phyloP scores from a whole-genome alignment of 192 early-diverging fungal genomes.

The Gryganskiella cystojenkinii region DNA sequence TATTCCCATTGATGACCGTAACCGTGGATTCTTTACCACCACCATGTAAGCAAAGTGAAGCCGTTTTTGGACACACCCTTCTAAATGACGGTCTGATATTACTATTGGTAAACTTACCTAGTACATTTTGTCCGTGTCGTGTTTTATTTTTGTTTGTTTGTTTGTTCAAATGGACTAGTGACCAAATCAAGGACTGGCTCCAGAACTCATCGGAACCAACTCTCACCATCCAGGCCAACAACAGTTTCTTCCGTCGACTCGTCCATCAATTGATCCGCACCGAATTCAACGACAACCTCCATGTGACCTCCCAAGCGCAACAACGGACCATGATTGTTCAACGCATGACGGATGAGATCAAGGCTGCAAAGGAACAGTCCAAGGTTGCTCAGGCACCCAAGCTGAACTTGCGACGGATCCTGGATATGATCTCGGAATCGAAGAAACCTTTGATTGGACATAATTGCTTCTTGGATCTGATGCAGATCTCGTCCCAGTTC shows the following conservation, averaged over 20 bases:
- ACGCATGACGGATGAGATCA: conserved; percentile 52
- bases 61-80: too few species aligned
- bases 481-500: conserved; percentile 84
- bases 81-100: too few species aligned
- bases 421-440: conserved; percentile 78
- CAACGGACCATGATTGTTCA: conserved; percentile 52
- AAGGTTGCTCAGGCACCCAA: conserved; percentile 28
- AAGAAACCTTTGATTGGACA: conserved; percentile 89
- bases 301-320: conserved; percentile 31
- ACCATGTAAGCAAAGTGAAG: conserved; percentile 53
- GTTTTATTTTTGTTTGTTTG: too few species aligned
- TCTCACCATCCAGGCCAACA: conserved; percentile 59
- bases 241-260: conserved; percentile 74
- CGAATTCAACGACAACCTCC: conserved; percentile 33
- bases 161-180: too few species aligned
- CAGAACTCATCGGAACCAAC: conserved; percentile 28
- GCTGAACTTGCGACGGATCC: conserved; percentile 77
- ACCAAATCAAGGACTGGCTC: conserved; percentile 56
- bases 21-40: conserved; percentile 59
- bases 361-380: conserved; percentile 51
- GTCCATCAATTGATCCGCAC: conserved; percentile 79
- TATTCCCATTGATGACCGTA: conserved; percentile 63
- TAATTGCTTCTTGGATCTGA: conserved; percentile 91
- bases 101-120: too few species aligned
- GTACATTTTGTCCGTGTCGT: too few species aligned